Base-by-base conservation (phyloP, 1,284 basidiomycete species). In the Cystobasidium sp. region DNA sequence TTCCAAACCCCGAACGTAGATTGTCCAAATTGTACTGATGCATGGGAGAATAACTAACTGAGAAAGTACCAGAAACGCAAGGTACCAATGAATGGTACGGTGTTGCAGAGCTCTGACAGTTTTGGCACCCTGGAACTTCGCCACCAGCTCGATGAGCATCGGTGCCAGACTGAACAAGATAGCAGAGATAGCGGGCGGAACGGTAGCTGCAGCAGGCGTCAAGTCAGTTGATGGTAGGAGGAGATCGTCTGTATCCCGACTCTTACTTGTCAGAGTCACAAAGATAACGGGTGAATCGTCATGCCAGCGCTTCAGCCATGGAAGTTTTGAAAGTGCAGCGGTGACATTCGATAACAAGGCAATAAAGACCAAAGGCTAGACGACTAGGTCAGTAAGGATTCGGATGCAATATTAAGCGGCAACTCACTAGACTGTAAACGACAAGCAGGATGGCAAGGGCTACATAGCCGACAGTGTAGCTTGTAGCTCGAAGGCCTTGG, bases 1-100 rank as follows among this genome's bases (percentile, higher is more conserved):
- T 44, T 20, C 20, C 46, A 20, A 16, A 37, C n/a, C 39, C 22
- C 41, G 24, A 3, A 52, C 52, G 22, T 58, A 24, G n/a, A 73
- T 24, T 8, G 62, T 73, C n/a, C 65, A 66, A 44, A 73, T 65
- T 4, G 70, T 73, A n/a, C 59, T 64, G 1, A 73, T 20, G 24
- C 59, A 73, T 3, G 70, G 70, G 6, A 73, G 62, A 9, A 73
- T 53, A 39, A 73, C 70, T 9, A 73, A 63, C 53, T 73, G 70
- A 0, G 70, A 63, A 10, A 73, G 24, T 20, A 73, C 62, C 47
- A 66, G 18, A 37, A 73, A 73, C 8, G 70, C 70, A 8, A 73
- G 63, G 43, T 73, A 73, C 70, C 70, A 73, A 44, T 73, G 70
- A 24, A 73, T 73, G 6, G 62, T 66, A 3, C 70, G 70, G 24